These are phyloP conservation scores for Ophiocordyceps camponoti-leonardi DNA, from an alignment of 2,329 filamentous ascomycete species.

Conservation along the genomic window DNA sequence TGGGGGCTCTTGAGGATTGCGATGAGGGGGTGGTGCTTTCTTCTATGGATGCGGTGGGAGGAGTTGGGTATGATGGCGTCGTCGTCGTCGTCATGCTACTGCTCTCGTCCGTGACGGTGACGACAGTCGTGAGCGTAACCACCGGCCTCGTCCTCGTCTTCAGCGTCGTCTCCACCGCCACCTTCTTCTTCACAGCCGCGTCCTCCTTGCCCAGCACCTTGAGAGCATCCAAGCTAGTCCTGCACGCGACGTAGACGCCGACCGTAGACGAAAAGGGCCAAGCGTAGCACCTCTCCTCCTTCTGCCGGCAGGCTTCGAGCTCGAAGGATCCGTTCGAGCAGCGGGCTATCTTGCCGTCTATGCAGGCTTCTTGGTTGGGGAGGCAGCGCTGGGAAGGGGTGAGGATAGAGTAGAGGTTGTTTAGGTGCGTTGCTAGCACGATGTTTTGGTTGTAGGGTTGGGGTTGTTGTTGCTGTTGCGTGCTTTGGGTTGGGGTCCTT, in stretches of 20 bases:
- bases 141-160: slow-evolving; percentile 4
- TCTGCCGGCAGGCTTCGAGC: slow-evolving; percentile 17
- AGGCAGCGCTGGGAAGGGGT: slow-evolving; percentile 28
- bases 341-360: slow-evolving; percentile 27
- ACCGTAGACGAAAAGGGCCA: slow-evolving; percentile 28
- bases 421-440: slow-evolving; percentile 24
- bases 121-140: slow-evolving; percentile 13
- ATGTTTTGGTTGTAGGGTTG: slow-evolving; percentile 27
- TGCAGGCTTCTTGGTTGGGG: slow-evolving; percentile 31
- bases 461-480: slow-evolving; percentile 23
- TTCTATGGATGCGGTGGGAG: too few relatives aligned
- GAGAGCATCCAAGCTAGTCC: slow-evolving; percentile 20
- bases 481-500: too few relatives aligned
- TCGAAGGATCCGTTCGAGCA: slow-evolving; percentile 27
- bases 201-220: slow-evolving; percentile 21
- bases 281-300: slow-evolving; percentile 28
- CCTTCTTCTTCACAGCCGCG: slow-evolving; percentile 2
- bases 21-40: slow-evolving; percentile 1
- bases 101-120: slow-evolving; percentile 11
- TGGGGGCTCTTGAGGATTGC: not conserved
- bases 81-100: too few relatives aligned
- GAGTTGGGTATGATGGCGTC: too few relatives aligned
- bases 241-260: slow-evolving; percentile 31
- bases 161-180: slow-evolving; percentile 1
- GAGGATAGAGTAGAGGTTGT: slow-evolving; percentile 26